These are phyloP conservation scores for Lineolata rhizophorae DNA, from an alignment of 495 filamentous ascomycete species.

Conservation along the genomic window DNA sequence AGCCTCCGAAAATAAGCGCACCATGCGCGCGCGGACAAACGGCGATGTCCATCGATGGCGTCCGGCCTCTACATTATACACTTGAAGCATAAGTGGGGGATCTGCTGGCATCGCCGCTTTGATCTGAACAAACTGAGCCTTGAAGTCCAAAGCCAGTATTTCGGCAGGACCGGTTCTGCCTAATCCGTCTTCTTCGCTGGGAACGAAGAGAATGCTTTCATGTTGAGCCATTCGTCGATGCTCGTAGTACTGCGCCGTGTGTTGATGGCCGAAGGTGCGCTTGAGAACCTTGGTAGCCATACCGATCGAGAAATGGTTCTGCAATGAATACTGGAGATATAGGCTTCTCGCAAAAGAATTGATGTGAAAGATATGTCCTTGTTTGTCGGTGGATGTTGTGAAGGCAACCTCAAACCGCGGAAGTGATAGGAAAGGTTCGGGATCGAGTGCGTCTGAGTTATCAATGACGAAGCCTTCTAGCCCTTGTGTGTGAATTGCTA, in stretches of 20 bases:
- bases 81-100: slow-evolving; percentile 73
- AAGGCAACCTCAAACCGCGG: slow-evolving; percentile 74
- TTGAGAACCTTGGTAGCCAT: slow-evolving; percentile 57
- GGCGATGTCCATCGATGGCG: slow-evolving; percentile 70
- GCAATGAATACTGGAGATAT: slow-evolving; percentile 74
- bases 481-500: slow-evolving; percentile 59
- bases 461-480: slow-evolving; percentile 83
- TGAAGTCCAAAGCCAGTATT: slow-evolving; percentile 61
- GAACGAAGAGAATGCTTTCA: not conserved
- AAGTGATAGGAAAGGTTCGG: slow-evolving; percentile 67
- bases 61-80: slow-evolving; percentile 59
- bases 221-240: too few relatives aligned
- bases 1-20: slow-evolving; percentile 67
- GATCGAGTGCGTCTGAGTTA: slow-evolving; percentile 58
- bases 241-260: not conserved
- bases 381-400: slow-evolving; percentile 60
- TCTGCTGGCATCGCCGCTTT: slow-evolving; percentile 75
- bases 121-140: slow-evolving; percentile 56
- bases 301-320: slow-evolving; percentile 77
- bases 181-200: not conserved
- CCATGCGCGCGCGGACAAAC: slow-evolving; percentile 49
- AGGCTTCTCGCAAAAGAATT: slow-evolving; percentile 61
- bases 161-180: slow-evolving; percentile 30
- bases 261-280: slow-evolving; percentile 33
- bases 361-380: slow-evolving; percentile 72